Evolutionary conservation across 108 stramenopile genomes (phyloP).

Genomic region (Aureococcus anophagefferens): DNA sequence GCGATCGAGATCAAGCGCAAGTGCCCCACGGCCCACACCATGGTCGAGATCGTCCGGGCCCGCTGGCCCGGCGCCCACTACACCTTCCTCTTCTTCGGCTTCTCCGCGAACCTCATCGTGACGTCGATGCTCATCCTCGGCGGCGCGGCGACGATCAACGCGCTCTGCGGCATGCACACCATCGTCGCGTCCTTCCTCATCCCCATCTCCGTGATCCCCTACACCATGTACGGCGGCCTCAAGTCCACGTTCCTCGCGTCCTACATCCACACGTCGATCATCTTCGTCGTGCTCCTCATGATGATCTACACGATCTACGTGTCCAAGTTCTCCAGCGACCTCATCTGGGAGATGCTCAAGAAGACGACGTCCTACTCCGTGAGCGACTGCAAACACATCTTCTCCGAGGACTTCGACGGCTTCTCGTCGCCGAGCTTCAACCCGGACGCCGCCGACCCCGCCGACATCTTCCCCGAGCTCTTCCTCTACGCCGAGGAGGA

Average conservation of each 20-base stretch:
- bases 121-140: slow-evolving; percentile 90
- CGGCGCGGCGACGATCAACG: slow-evolving; percentile 78
- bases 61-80: slow-evolving; percentile 74
- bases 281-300: slow-evolving; percentile 63
- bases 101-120: slow-evolving; percentile 65
- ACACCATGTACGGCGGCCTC: slow-evolving; percentile 79
- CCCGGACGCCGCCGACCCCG: too few species aligned
- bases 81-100: slow-evolving; percentile 80
- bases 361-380: slow-evolving; percentile 41
- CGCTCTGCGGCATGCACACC: slow-evolving; percentile 71
- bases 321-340: slow-evolving; percentile 54
- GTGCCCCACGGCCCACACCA: slow-evolving; percentile 77
- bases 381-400: slow-evolving; percentile 52
- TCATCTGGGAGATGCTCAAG: slow-evolving; percentile 54
- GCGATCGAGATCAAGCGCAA: slow-evolving; percentile 80
- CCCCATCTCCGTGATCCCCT: slow-evolving; percentile 82
- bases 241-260: slow-evolving; percentile 80
- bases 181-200: slow-evolving; percentile 71
- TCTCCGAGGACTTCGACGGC: slow-evolving; percentile 21
- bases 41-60: slow-evolving; percentile 79
- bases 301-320: slow-evolving; percentile 72
- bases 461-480: not conserved
- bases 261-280: slow-evolving; percentile 72
- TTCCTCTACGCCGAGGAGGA: not conserved
- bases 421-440: not conserved